Evolutionary conservation across 1,139 yeast genomes (phyloP).

Genomic region (Blastobotrys illinoisensis): DNA sequence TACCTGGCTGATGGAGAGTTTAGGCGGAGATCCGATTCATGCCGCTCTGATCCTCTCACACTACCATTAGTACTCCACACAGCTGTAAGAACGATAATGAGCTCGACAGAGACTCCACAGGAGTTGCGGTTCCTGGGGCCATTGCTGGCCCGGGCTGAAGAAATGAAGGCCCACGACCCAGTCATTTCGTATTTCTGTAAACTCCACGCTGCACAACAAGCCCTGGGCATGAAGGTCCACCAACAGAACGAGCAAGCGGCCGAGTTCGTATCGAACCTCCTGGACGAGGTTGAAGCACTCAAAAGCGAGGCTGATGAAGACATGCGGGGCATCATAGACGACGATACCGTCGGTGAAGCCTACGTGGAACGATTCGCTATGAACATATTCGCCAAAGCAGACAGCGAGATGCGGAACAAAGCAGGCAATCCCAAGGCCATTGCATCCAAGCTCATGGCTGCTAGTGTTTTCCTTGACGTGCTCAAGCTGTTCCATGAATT

Average conservation of each 20-base stretch:
- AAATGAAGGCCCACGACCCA: conserved; percentile 45
- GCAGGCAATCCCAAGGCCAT: conserved; percentile 36
- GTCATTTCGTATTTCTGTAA: conserved; percentile 54
- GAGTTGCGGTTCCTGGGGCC: conserved; percentile 27
- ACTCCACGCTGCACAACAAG: conserved; percentile 58
- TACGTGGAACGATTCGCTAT: conserved; percentile 58
- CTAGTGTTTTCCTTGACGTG: conserved; percentile 45
- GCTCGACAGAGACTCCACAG: conserved; percentile 1
- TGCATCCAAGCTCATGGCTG: conserved; percentile 44
- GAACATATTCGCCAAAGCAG: conserved; percentile 53
- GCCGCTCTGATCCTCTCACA: background rate
- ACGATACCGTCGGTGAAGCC: conserved; percentile 52
- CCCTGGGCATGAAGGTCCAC: conserved; percentile 56
- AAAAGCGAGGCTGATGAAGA: conserved; percentile 35
- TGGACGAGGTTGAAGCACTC: conserved; percentile 58
- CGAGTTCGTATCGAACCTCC: conserved; percentile 48
- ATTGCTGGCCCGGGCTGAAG: conserved; percentile 46
- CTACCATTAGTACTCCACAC: no score
- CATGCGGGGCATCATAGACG: conserved; percentile 47
- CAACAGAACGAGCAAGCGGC: conserved; percentile 48
- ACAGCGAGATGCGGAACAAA: conserved; percentile 40
- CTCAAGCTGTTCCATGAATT: conserved; percentile 37
- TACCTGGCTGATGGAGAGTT: no score
- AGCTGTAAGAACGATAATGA: no score
- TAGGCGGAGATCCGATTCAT: no score